A percentile compares a stretch with the other conserved stretches of the same genome.
These are phyloP conservation scores for Leccinum subspadiceum DNA, from an alignment of 1,284 basidiomycete genomes.

Conservation along the genomic window DNA sequence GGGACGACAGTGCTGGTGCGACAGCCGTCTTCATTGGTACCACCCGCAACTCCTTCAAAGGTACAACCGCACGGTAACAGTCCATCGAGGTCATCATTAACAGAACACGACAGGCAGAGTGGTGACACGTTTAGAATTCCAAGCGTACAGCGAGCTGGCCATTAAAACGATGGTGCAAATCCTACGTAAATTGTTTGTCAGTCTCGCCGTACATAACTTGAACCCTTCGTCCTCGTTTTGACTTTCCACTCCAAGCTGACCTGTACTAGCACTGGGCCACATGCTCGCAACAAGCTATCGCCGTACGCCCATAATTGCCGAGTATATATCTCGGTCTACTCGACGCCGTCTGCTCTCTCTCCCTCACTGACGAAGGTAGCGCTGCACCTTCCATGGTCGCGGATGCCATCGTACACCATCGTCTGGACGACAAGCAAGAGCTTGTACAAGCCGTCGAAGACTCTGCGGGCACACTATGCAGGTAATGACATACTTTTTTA, in stretches of 20 bases:
- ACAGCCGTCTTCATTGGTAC: conserved; percentile 74
- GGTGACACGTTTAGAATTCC: conserved; percentile 77
- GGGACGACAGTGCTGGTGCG: conserved; percentile 66
- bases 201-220: too few relatives aligned
- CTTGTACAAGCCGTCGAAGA: too few relatives aligned
- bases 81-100: conserved; percentile 3
- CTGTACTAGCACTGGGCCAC: not conserved
- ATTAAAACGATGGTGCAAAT: conserved; percentile 76
- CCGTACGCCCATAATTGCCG: conserved; percentile 4
- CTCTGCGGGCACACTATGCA: too few relatives aligned
- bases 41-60: conserved; percentile 61
- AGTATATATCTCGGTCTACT: conserved; percentile 5
- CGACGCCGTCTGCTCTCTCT: conserved; percentile 10
- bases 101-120: conserved; percentile 51
- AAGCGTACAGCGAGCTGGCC: conserved; percentile 80
- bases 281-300: conserved; percentile 22
- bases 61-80: conserved; percentile 28
- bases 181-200: conserved; percentile 27
- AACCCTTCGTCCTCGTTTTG: not conserved
- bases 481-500: too few relatives aligned
- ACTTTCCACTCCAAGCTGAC: not conserved
- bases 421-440: too few relatives aligned
- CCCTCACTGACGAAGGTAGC: not conserved
- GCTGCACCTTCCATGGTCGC: too few relatives aligned
- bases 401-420: too few relatives aligned